Evolutionary conservation across 768 basidiomycete genomes (phyloP).

Genomic region (Tulasnella sp.): DNA sequence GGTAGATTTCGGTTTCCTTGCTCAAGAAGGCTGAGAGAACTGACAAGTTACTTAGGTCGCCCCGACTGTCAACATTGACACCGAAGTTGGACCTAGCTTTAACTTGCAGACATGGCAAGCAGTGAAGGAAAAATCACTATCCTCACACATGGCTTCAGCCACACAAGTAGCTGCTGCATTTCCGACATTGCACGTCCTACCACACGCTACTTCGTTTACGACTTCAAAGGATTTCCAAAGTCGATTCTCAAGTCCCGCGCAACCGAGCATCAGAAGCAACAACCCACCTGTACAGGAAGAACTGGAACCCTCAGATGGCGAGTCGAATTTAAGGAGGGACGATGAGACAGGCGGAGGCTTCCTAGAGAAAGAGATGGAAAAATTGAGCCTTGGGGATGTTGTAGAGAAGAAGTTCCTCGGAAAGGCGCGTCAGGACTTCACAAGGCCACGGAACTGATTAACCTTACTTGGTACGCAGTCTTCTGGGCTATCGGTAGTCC

Average conservation of each 20-base stretch:
- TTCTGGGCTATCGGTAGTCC: constrained; percentile 36
- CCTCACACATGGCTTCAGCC: constrained; percentile 18
- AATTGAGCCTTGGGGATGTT: background rate
- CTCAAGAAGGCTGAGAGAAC: too few relatives aligned
- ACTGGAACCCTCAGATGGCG: too few relatives aligned
- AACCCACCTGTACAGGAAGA: background rate
- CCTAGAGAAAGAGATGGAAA: background rate
- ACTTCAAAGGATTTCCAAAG: background rate
- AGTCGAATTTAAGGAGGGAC: too few relatives aligned
- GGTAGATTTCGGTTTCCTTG: constrained; percentile 18
- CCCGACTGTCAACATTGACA: constrained; percentile 26
- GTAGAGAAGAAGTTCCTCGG: constrained; percentile 11
- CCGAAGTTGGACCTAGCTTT: constrained; percentile 10
- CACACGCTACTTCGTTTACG: background rate
- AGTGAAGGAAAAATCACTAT: constrained; percentile 25
- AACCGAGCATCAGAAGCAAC: background rate
- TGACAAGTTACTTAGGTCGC: constrained; percentile 24
- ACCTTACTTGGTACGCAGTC: too few relatives aligned
- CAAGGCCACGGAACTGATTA: too few relatives aligned
- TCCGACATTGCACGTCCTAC: background rate
- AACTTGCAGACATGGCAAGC: background rate
- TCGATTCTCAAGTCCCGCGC: background rate
- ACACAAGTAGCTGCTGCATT: background rate
- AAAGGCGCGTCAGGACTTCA: background rate
- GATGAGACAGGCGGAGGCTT: too few relatives aligned